Base-by-base conservation (phyloP, 2,329 filamentous ascomycete species). In the Sphaerulina musiva region DNA sequence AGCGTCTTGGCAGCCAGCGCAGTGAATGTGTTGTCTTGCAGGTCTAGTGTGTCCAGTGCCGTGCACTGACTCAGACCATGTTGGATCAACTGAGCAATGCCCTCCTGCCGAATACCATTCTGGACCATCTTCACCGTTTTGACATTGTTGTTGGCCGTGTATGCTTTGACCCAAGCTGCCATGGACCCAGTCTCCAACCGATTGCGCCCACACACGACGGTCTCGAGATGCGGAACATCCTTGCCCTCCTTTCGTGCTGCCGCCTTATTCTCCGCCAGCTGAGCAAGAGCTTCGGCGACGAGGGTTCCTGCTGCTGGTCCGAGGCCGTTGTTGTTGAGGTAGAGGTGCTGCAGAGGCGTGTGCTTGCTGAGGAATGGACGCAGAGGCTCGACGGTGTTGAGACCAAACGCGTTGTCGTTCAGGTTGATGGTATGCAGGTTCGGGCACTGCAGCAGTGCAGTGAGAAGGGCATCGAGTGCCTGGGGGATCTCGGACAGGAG, bases 1-100 rank as follows among this genome's bases (percentile, higher is more conserved):
- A 98, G 78, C 9, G 89, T 89, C 64, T 78, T 85, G 31, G 89
- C 88, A 23, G 91, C 93, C 59, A 80, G 78, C 39, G 85, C 72
- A 8, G 92, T 97, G 70, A 97, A 97, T 0, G 93, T 97, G 74
- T 98, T 98, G 74, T 98, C 93, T 72, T 98, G 92, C 58, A 98
- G 76, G 74, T 98, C 93, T 50, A 98, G 75, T 11, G 90, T 80
- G 68, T 85, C 78, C 52, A 98, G 79, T 43, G 77, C 75, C 32
- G 76, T 78, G 48, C 89, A 82, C 65, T 88, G 79, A 60, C 79
- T 81, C 50, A 98, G 78, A 58, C 93, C 93, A 50, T 91, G 78
- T 57, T 81, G 84, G 60, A 98, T 76, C 53, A 98, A 77, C 61
- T 86, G 80, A 46, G 84, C 84, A 66, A 97, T 93, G 57, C 93